phyloP scores from a whole-genome alignment of 805 yeast genomes.

The Vanderwaltozyma verrucispora region DNA sequence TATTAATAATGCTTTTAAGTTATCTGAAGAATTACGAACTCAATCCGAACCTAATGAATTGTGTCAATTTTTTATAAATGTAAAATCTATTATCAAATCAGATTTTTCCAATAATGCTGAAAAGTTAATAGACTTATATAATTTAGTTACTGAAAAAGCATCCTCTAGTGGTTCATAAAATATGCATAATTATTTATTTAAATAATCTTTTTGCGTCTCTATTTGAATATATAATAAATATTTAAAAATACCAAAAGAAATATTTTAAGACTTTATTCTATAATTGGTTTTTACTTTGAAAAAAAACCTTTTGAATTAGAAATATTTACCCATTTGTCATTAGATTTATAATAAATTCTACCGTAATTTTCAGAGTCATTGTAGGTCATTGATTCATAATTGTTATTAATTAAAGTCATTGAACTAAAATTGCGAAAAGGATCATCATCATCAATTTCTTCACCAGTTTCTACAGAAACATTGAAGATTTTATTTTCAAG shows the following conservation, averaged over 20 bases:
- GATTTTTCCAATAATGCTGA: background rate
- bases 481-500: conserved; percentile 23
- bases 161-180: too few species aligned
- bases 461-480: conserved; percentile 26
- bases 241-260: too few species aligned
- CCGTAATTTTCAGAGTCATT: conserved; percentile 36
- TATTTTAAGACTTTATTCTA: too few species aligned
- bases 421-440: conserved; percentile 82
- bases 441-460: conserved; percentile 37
- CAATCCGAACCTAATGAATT: conserved; percentile 5
- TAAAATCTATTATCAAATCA: background rate
- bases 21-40: conserved; percentile 15
- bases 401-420: conserved; percentile 72
- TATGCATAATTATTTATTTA: too few species aligned
- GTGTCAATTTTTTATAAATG: background rate
- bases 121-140: background rate
- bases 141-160: too few species aligned
- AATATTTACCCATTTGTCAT: conserved; percentile 26
- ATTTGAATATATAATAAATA: too few species aligned
- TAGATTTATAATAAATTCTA: conserved; percentile 32
- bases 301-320: background rate
- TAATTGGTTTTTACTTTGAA: background rate
- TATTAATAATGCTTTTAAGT: conserved; percentile 34
- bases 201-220: too few species aligned
- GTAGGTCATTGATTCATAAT: conserved; percentile 41